Percentiles rank a stretch among this genome's conserved stretches.
Conservation (phyloP, 108 stramenopile genomes). For the Pseudonitzschia pungens region DNA sequence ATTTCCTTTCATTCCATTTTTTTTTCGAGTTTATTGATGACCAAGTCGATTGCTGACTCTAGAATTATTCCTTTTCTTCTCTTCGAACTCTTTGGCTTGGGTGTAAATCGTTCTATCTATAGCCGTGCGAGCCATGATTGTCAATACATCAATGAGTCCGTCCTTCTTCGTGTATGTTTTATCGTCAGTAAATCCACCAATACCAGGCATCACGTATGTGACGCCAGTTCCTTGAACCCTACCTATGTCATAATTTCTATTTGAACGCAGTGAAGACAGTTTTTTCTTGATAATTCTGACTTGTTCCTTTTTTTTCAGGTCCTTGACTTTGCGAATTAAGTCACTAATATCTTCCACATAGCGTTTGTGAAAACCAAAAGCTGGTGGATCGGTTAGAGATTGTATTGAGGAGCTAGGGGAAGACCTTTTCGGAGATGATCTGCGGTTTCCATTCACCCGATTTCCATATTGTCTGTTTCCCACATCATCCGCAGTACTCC, state of each 20-base stretch:
- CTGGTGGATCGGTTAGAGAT: conserved; percentile 6
- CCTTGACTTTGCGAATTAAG: not conserved
- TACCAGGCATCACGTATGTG: not conserved
- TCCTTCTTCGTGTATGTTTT: not conserved
- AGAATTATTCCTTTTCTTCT: conserved; percentile 3
- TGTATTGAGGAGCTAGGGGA: not conserved
- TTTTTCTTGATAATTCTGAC: conserved; percentile 19
- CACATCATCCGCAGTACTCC: not conserved
- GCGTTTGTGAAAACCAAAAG: conserved; percentile 42
- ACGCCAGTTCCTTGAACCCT: not conserved
- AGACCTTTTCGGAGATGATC: not conserved
- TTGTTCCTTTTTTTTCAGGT: conserved; percentile 13
- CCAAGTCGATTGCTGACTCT: conserved; percentile 7
- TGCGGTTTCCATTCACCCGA: not conserved
- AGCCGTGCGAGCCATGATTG: not conserved
- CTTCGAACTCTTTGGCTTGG: not conserved
- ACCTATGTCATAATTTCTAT: not conserved
- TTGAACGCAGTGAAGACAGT: not conserved
- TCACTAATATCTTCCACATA: conserved; percentile 40
- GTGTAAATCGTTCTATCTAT: not conserved
- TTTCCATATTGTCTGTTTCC: not conserved
- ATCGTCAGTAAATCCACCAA: not conserved
- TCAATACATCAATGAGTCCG: not conserved
- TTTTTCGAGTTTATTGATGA: not conserved
- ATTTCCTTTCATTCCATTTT: not conserved